Percentiles rank a stretch among this genome's conserved stretches.
These are phyloP conservation scores for Ligustrum vulgare DNA, from an alignment of 257 asterid species.

Conservation along the genomic window DNA sequence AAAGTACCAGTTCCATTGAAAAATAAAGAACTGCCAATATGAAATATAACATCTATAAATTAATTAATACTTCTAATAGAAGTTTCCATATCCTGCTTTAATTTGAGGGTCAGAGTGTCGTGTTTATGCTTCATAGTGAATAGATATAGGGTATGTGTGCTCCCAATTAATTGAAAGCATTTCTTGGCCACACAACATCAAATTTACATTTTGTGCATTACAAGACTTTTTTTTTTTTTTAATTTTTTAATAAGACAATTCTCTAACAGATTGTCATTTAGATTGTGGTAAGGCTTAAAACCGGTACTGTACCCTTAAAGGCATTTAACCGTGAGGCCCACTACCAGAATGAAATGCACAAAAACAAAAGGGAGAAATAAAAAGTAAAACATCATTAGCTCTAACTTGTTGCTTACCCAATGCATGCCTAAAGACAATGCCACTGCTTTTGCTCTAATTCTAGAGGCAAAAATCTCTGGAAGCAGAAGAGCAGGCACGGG, in stretches of 20 bases:
- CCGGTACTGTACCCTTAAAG: background rate
- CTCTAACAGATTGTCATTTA: background rate
- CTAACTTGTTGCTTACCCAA: conserved; percentile 61
- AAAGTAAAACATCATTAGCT: background rate
- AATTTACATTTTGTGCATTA: background rate
- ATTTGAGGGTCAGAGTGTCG: background rate
- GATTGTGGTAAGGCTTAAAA: background rate
- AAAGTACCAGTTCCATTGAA: background rate
- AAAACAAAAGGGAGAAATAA: conserved; percentile 1
- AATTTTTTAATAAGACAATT: background rate
- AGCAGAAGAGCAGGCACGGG: conserved; percentile 99
- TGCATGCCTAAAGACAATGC: conserved; percentile 88
- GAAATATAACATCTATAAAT: background rate
- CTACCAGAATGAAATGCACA: background rate
- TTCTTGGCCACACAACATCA: background rate
- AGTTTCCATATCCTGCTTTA: background rate
- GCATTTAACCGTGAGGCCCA: background rate
- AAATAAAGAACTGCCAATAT: background rate
- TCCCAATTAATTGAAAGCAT: background rate
- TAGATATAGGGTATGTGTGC: background rate
- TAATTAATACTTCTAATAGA: no score
- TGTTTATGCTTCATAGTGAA: background rate
- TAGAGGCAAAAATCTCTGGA: conserved; percentile 81
- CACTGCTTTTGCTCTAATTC: conserved; percentile 95
- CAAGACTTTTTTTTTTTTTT: background rate